Conservation (phyloP, 192 early-diverging fungal genomes). For the Dissophora ornata region DNA sequence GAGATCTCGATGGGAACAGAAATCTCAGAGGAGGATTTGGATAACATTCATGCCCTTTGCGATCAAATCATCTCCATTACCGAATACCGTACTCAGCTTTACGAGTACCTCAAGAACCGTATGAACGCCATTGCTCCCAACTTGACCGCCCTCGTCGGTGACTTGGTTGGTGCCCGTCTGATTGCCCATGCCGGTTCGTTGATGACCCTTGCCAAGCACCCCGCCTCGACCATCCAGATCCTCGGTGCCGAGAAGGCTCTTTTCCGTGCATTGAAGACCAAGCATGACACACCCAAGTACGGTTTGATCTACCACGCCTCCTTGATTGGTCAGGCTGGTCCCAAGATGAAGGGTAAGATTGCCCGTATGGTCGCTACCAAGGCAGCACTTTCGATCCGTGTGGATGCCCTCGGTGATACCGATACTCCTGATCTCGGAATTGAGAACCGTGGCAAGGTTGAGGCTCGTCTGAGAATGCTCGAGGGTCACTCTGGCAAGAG, state of each 20-base stretch:
- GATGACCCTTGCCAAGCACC: conserved; percentile 97
- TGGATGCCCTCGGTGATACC: conserved; percentile 91
- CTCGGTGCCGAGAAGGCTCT: conserved; percentile 99
- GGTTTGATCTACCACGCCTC: conserved; percentile 98
- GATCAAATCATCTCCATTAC: conserved; percentile 97
- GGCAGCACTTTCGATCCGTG: conserved; percentile 87
- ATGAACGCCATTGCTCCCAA: conserved; percentile 93
- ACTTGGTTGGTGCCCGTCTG: conserved; percentile 97
- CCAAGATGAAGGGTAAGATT: conserved; percentile 99
- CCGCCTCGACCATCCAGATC: conserved; percentile 98
- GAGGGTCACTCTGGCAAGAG: conserved; percentile 76
- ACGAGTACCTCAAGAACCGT: conserved; percentile 97
- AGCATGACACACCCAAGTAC: conserved; percentile 98
- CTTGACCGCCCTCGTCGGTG: conserved; percentile 94
- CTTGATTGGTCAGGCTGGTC: conserved; percentile 94
- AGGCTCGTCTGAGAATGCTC: conserved; percentile 87
- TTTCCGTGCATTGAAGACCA: conserved; percentile 98
- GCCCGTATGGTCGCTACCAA: conserved; percentile 95
- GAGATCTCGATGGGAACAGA: conserved; percentile 99
- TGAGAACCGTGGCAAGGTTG: conserved; percentile 87
- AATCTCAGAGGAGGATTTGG: conserved; percentile 95
- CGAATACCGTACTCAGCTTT: conserved; percentile 95
- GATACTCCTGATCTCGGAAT: conserved; percentile 86
- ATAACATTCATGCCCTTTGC: conserved; percentile 93
- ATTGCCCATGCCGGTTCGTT: conserved; percentile 97